Evolutionary conservation across 371 early-diverging fungal genomes (phyloP).

Genomic region (Actinomucor elegans): DNA sequence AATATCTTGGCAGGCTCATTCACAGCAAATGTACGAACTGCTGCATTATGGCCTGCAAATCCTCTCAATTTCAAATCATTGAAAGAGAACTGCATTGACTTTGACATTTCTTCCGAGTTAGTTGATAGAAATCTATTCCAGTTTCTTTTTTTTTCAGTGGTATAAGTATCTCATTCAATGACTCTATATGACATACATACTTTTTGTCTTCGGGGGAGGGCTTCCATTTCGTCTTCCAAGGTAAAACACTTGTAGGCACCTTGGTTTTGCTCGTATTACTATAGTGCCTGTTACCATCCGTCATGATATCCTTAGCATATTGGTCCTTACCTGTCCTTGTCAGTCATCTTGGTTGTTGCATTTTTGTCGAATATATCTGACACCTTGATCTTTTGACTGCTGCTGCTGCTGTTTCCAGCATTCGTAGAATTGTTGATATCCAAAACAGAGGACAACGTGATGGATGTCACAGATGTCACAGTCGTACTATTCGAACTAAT

Average conservation of each 20-base stretch:
- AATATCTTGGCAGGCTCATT: constrained; percentile 61
- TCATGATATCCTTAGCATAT: no score
- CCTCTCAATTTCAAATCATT: constrained; percentile 65
- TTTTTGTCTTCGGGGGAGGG: constrained; percentile 54
- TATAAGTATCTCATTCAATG: not conserved
- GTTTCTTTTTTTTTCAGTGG: constrained; percentile 35
- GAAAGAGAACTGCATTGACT: constrained; percentile 68
- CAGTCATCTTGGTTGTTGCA: constrained; percentile 2
- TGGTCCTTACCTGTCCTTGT: constrained; percentile 33
- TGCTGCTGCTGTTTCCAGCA: not conserved
- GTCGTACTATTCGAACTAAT: not conserved
- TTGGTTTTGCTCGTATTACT: constrained; percentile 20
- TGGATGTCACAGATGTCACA: not conserved
- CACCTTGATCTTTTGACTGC: not conserved
- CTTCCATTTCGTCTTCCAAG: constrained; percentile 56
- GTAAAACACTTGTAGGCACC: constrained; percentile 43
- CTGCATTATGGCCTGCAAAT: constrained; percentile 60
- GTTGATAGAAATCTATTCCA: constrained; percentile 71
- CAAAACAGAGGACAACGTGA: not conserved
- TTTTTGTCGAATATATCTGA: not conserved
- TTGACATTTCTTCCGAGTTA: constrained; percentile 72
- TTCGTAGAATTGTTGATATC: not conserved
- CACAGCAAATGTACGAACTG: constrained; percentile 51
- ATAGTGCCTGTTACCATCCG: no score
- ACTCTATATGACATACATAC: constrained; percentile 11